Evolutionary conservation across 2,329 filamentous ascomycete genomes (phyloP).

Genomic region (Alternaria novae-zelandiae): DNA sequence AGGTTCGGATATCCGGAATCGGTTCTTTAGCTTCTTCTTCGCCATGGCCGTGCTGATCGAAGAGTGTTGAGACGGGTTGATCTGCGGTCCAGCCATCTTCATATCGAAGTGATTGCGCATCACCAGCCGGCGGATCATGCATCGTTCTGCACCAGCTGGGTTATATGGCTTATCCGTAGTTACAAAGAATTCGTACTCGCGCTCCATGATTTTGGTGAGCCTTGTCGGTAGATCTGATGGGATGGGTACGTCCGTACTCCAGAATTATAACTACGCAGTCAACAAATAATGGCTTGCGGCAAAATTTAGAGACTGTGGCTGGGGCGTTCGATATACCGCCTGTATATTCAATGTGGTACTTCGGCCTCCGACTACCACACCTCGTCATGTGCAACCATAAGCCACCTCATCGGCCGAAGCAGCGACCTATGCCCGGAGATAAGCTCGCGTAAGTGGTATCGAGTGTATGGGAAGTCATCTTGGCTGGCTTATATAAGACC

Average conservation of each 20-base stretch:
- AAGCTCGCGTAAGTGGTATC: not conserved
- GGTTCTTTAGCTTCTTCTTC: constrained; percentile 24
- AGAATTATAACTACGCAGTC: too few species aligned
- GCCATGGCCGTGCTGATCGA: constrained; percentile 31
- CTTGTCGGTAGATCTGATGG: not conserved
- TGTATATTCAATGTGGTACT: not conserved
- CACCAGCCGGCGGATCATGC: constrained; percentile 31
- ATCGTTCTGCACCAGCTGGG: constrained; percentile 25
- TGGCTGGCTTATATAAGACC: constrained; percentile 11
- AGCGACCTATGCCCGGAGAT: not conserved
- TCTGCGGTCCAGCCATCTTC: constrained; percentile 10
- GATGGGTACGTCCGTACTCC: not conserved
- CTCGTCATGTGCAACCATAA: not conserved
- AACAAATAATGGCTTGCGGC: not conserved
- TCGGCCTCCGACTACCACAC: not conserved
- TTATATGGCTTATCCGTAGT: constrained; percentile 32
- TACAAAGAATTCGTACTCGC: constrained; percentile 37
- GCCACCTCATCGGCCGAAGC: not conserved
- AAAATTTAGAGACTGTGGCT: not conserved
- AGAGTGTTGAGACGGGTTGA: constrained; percentile 18
- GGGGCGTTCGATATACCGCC: not conserved
- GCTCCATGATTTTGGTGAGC: constrained; percentile 5
- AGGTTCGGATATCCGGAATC: constrained; percentile 24
- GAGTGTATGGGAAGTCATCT: not conserved
- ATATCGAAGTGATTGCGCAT: constrained; percentile 39